Evolutionary conservation across 768 basidiomycete genomes (phyloP).

Genomic region (Boletus edulis): DNA sequence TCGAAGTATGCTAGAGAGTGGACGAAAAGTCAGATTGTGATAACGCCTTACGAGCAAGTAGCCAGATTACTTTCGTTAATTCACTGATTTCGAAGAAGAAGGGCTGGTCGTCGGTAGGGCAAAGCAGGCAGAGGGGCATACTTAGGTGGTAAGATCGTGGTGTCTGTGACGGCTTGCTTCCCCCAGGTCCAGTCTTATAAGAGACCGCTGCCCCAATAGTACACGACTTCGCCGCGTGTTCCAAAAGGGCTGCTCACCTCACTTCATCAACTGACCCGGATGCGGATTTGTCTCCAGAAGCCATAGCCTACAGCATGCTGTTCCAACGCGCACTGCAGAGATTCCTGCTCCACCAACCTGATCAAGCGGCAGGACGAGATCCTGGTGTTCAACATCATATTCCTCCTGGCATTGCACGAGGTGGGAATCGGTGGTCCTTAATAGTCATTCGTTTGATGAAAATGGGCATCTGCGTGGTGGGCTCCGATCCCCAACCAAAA

Average conservation of each 20-base stretch:
- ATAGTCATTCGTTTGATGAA: constrained; percentile 19
- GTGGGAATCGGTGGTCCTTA: constrained; percentile 23
- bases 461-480: constrained; percentile 4
- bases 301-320: constrained; percentile 22
- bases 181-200: constrained; percentile 27
- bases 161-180: constrained; percentile 8
- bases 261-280: constrained; percentile 21
- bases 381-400: background rate
- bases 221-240: constrained; percentile 34
- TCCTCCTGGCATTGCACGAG: constrained; percentile 1
- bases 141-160: constrained; percentile 13
- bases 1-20: constrained; percentile 21
- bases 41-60: background rate
- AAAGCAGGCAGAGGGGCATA: constrained; percentile 27
- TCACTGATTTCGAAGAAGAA: constrained; percentile 18
- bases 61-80: constrained; percentile 16
- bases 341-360: constrained; percentile 6
- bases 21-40: constrained; percentile 5
- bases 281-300: constrained; percentile 21
- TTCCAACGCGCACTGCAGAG: constrained; percentile 20
- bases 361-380: background rate
- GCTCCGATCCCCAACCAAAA: background rate
- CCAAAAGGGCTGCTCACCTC: constrained; percentile 25
- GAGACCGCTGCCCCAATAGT: constrained; percentile 30
- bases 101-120: constrained; percentile 21